Conservation (phyloP, 352 stramenopile species). For the Globisporangium cystogenes region DNA sequence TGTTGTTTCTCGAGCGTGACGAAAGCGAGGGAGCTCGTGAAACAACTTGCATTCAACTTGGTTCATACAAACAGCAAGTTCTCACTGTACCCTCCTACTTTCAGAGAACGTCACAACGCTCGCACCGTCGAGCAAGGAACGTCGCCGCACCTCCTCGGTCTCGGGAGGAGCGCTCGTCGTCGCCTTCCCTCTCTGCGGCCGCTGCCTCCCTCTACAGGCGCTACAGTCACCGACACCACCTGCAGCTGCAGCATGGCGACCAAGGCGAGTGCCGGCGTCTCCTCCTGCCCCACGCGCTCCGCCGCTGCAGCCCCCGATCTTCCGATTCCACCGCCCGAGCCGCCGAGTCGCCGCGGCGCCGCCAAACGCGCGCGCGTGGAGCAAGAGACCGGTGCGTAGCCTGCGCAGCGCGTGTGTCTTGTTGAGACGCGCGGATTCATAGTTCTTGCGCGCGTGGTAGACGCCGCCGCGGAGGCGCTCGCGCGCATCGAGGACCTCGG, state of each 20-base stretch:
- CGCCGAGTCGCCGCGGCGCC: background rate
- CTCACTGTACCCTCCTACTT: background rate
- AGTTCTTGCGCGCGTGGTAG: background rate
- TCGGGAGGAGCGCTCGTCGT: no score
- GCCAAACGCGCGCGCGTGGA: background rate
- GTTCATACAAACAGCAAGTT: background rate
- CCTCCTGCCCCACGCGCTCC: no score
- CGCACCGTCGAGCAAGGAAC: no score
- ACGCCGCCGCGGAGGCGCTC: conserved; percentile 16
- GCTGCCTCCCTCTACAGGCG: no score
- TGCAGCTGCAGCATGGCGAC: no score
- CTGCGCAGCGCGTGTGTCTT: no score
- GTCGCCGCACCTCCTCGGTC: no score
- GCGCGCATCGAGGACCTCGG: conserved; percentile 13
- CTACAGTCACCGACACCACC: no score
- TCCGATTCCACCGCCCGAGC: no score
- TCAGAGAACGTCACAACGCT: no score
- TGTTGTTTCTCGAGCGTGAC: background rate
- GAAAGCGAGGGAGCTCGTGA: background rate
- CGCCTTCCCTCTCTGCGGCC: background rate
- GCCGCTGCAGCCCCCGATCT: no score
- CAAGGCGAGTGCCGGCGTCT: no score
- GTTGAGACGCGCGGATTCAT: background rate
- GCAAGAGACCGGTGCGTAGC: background rate
- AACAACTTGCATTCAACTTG: background rate